A percentile compares a stretch with the other conserved stretches of the same genome.
phyloP scores from a whole-genome alignment of 2,329 filamentous ascomycete genomes.

The Nannizzia gypsea region DNA sequence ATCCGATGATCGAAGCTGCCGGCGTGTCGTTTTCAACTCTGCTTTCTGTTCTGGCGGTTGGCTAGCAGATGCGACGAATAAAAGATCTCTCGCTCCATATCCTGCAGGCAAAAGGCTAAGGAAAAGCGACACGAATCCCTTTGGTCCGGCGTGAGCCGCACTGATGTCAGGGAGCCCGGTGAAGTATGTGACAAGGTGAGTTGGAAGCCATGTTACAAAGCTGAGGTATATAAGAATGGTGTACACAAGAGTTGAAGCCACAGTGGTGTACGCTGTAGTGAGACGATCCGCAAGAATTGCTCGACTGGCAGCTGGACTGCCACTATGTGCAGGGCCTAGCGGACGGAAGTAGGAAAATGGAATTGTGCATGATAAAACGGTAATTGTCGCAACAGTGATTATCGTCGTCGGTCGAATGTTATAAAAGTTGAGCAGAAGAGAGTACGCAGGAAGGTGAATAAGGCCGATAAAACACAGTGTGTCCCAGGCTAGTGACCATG shows the following conservation, averaged over 20 bases:
- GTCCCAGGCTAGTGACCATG: constrained; percentile 30
- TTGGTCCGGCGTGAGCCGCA: constrained; percentile 53
- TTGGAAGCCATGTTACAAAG: constrained; percentile 58
- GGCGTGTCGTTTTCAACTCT: background rate
- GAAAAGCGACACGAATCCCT: constrained; percentile 35
- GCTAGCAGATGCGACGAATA: constrained; percentile 52
- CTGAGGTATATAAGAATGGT: constrained; percentile 58
- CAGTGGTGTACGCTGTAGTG: constrained; percentile 52
- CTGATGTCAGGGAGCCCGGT: constrained; percentile 56
- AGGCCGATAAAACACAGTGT: constrained; percentile 55
- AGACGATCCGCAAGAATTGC: constrained; percentile 53
- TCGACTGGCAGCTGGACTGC: constrained; percentile 38
- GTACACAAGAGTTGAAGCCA: constrained; percentile 63
- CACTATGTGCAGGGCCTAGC: constrained; percentile 51
- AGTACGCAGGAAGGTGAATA: constrained; percentile 62
- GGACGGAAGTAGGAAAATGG: constrained; percentile 66
- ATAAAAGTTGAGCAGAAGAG: constrained; percentile 71
- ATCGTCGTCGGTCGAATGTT: constrained; percentile 51
- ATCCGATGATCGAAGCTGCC: constrained; percentile 3
- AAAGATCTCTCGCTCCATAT: constrained; percentile 58
- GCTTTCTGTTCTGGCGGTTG: constrained; percentile 21
- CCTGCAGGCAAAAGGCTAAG: constrained; percentile 56
- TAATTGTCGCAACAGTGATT: constrained; percentile 52
- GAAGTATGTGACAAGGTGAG: constrained; percentile 64
- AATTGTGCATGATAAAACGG: constrained; percentile 55